Conservation (phyloP, 805 yeast genomes). For the Scheffersomyces coipomensis region DNA sequence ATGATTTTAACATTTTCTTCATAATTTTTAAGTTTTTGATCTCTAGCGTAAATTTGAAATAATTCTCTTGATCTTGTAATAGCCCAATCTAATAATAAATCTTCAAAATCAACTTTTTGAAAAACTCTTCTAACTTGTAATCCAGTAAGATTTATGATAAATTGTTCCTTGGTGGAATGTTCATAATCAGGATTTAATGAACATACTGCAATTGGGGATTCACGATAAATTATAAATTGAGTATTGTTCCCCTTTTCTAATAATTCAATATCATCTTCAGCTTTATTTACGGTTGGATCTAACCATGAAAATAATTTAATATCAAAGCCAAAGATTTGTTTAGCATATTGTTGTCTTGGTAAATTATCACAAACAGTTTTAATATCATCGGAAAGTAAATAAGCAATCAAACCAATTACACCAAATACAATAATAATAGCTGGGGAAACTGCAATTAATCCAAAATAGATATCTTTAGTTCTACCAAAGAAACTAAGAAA, state of each 20-base stretch:
- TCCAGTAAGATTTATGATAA: constrained; percentile 54
- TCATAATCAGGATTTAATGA: constrained; percentile 44
- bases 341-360: constrained; percentile 19
- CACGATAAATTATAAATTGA: constrained; percentile 58
- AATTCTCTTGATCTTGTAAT: constrained; percentile 44
- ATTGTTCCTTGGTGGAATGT: constrained; percentile 37
- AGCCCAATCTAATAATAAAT: constrained; percentile 64
- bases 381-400: constrained; percentile 48
- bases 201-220: constrained; percentile 67
- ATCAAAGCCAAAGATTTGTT: constrained; percentile 49
- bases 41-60: constrained; percentile 26
- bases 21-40: constrained; percentile 21
- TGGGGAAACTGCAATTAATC: constrained; percentile 29
- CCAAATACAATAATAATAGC: constrained; percentile 36
- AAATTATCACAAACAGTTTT: constrained; percentile 32
- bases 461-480: constrained; percentile 23
- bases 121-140: constrained; percentile 70
- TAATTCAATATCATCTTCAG: constrained; percentile 20
- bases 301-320: constrained; percentile 45
- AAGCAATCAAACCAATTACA: constrained; percentile 38
- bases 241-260: constrained; percentile 46
- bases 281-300: constrained; percentile 15
- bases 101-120: constrained; percentile 58
- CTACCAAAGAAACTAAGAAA: constrained; percentile 20
- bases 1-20: constrained; percentile 30